Evolutionary conservation across 768 basidiomycete genomes (phyloP).

Genomic region (Kwoniella sp.): DNA sequence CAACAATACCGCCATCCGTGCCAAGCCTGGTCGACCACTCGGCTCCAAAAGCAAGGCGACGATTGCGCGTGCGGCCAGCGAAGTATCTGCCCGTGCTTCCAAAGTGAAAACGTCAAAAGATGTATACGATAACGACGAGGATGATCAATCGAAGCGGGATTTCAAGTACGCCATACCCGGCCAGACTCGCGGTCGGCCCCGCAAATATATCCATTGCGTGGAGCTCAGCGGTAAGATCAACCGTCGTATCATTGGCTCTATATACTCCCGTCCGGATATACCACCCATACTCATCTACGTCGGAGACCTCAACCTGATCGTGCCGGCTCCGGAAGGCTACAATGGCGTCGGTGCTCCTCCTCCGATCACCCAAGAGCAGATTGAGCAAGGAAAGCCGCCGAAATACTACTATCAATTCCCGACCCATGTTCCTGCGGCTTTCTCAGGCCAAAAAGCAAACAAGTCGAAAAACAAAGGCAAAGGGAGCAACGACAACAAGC

Average conservation of each 20-base stretch:
- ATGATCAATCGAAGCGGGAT: not conserved
- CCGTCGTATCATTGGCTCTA: conserved; percentile 30
- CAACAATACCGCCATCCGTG: not conserved
- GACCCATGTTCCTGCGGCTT: conserved; percentile 3
- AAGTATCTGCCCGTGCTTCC: not conserved
- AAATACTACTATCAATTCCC: conserved; percentile 24
- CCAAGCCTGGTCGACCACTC: not conserved
- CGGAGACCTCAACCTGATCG: conserved; percentile 24
- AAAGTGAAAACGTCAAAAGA: not conserved
- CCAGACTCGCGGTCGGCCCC: conserved; percentile 39
- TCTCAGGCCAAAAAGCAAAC: not conserved
- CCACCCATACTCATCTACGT: conserved; percentile 38
- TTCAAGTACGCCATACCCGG: conserved; percentile 16
- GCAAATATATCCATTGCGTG: conserved; percentile 47
- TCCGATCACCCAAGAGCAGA: conserved; percentile 13
- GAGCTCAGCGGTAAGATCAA: conserved; percentile 44
- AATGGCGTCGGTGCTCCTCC: conserved; percentile 33
- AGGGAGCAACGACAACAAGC: too few species aligned
- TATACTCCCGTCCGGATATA: conserved; percentile 31
- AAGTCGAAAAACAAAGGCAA: conserved; percentile 22
- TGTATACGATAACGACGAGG: not conserved
- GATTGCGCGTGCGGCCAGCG: too few species aligned
- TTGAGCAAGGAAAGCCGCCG: conserved; percentile 26
- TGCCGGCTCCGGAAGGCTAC: conserved; percentile 29
- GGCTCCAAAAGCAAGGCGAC: not conserved